These are phyloP conservation scores for Linnemannia hyalina DNA, from an alignment of 192 early-diverging fungal genomes.

Conservation along the genomic window DNA sequence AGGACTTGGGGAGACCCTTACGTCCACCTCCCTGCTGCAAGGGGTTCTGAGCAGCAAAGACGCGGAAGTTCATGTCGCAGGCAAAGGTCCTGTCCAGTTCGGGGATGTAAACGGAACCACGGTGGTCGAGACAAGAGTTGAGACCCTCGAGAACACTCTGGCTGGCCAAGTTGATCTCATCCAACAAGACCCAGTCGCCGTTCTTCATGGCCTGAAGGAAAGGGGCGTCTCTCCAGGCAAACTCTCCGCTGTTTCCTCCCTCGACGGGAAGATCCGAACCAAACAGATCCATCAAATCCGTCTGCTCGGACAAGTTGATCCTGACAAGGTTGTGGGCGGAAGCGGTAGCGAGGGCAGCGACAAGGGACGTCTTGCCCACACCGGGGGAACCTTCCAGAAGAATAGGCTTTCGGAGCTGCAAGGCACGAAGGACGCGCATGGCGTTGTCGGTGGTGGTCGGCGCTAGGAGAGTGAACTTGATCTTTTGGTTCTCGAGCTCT, in stretches of 20 bases:
- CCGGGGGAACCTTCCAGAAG: conserved; percentile 97
- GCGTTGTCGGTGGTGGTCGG: conserved; percentile 93
- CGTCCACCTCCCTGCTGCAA: conserved; percentile 97
- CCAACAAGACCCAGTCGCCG: conserved; percentile 97
- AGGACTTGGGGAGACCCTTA: conserved; percentile 97
- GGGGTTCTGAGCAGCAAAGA: conserved; percentile 99
- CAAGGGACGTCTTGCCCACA: conserved; percentile 95
- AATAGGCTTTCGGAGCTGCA: conserved; percentile 93
- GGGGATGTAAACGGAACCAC: conserved; percentile 94
- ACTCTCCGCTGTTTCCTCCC: conserved; percentile 85
- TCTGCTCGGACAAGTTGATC: conserved; percentile 98
- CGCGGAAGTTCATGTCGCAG: conserved; percentile 84
- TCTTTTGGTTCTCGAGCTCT: conserved; percentile 56
- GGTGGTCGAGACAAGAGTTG: conserved; percentile 98
- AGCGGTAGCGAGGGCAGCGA: conserved; percentile 82
- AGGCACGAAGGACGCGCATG: conserved; percentile 85
- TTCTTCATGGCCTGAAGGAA: conserved; percentile 96
- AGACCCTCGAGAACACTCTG: conserved; percentile 99
- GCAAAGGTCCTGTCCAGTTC: conserved; percentile 93
- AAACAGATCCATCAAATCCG: conserved; percentile 98
- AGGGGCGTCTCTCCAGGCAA: conserved; percentile 98
- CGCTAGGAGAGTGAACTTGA: conserved; percentile 87
- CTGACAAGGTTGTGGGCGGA: conserved; percentile 91
- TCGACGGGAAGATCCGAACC: conserved; percentile 97
- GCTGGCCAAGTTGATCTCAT: conserved; percentile 98